phyloP scores from a whole-genome alignment of 2,329 filamentous ascomycete species.

The Hymenoscyphus scutula region DNA sequence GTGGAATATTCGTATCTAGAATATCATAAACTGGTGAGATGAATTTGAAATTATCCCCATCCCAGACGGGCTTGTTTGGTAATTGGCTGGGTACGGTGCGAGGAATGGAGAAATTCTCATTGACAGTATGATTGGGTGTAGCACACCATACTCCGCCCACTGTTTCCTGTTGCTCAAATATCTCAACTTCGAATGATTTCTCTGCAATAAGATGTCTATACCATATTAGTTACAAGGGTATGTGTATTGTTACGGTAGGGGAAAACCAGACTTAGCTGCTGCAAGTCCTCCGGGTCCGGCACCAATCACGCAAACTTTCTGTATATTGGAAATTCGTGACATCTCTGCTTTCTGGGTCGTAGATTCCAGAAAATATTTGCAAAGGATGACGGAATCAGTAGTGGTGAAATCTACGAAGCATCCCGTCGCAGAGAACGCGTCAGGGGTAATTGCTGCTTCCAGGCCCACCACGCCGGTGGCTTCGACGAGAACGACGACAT shows the following conservation, averaged over 20 bases:
- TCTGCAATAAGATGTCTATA: conserved; percentile 4
- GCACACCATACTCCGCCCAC: conserved; percentile 1
- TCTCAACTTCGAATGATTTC: not conserved
- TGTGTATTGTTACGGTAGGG: not conserved
- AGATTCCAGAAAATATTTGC: not conserved
- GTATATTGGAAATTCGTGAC: not conserved
- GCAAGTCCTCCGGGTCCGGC: not conserved
- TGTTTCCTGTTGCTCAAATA: not conserved
- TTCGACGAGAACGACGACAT: not conserved
- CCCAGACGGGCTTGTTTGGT: not conserved
- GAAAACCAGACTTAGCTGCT: not conserved
- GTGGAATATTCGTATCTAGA: conserved; percentile 2
- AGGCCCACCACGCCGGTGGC: not conserved
- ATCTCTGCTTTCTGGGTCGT: not conserved
- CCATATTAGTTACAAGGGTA: not conserved
- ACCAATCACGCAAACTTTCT: conserved; percentile 1
- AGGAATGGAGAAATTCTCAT: conserved; percentile 1
- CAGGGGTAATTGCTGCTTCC: not conserved
- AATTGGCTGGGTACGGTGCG: not conserved
- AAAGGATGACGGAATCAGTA: not conserved
- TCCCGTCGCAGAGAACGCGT: not conserved
- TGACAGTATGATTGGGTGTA: not conserved
- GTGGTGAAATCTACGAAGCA: not conserved
- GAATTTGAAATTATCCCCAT: not conserved
- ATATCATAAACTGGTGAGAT: conserved; percentile 4